phyloP scores from a whole-genome alignment of 2,329 filamentous ascomycete species.

The Penicillium palitans region DNA sequence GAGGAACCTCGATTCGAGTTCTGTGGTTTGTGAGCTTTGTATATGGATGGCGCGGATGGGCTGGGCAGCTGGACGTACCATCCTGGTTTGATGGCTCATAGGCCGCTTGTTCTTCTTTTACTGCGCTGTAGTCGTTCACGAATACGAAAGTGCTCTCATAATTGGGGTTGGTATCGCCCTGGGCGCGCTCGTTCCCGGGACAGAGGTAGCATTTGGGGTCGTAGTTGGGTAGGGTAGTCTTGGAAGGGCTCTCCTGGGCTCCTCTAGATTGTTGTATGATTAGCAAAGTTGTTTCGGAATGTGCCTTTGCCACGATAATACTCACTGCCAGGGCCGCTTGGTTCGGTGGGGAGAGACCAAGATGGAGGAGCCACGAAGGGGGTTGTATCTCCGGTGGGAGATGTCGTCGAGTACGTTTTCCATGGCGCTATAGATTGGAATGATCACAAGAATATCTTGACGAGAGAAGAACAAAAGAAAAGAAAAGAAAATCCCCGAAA shows the following conservation, averaged over 20 bases:
- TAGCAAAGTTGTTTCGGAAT: background rate
- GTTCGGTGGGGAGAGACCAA: constrained; percentile 94
- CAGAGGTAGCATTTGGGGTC: constrained; percentile 95
- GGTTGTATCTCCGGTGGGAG: constrained; percentile 92
- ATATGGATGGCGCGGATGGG: background rate
- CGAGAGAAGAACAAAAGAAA: background rate
- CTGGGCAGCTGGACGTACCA: constrained; percentile 39
- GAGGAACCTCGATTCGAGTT: constrained; percentile 73
- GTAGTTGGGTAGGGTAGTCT: constrained; percentile 71
- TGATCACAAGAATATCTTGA: constrained; percentile 4
- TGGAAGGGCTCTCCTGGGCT: constrained; percentile 71
- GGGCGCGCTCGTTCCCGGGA: constrained; percentile 83
- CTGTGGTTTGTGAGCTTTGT: constrained; percentile 43
- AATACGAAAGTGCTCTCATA: constrained; percentile 91
- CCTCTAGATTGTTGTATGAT: constrained; percentile 54
- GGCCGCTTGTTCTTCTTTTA: constrained; percentile 86
- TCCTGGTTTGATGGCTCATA: constrained; percentile 61
- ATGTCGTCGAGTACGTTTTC: constrained; percentile 88
- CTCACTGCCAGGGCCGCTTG: constrained; percentile 97
- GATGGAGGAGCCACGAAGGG: constrained; percentile 84
- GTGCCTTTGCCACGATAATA: constrained; percentile 16
- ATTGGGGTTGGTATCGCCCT: constrained; percentile 80
- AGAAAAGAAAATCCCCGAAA: constrained; percentile 6
- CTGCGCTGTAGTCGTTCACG: constrained; percentile 95
- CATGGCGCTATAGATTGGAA: constrained; percentile 51